These are phyloP conservation scores for Piloderma croceum DNA, from an alignment of 768 basidiomycete genomes.

Conservation along the genomic window DNA sequence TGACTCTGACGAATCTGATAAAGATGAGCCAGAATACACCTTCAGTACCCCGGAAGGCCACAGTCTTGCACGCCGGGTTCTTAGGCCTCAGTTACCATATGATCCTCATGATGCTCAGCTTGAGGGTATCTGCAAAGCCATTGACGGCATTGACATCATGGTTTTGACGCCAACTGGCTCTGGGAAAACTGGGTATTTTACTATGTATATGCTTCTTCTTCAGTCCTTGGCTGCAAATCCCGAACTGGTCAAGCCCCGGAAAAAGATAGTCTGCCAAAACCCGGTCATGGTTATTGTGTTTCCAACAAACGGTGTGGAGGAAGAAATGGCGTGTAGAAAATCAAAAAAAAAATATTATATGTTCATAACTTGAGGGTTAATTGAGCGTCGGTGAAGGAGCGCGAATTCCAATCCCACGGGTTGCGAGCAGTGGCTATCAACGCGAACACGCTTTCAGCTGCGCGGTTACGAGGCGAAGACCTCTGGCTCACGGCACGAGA, in stretches of 20 bases:
- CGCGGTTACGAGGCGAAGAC: conserved; percentile 1
- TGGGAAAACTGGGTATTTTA: conserved; percentile 19
- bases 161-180: conserved; percentile 15
- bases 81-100: not conserved
- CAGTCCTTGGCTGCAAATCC: conserved; percentile 12
- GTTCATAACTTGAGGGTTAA: not conserved
- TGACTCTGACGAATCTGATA: too few relatives aligned
- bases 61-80: not conserved
- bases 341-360: not conserved
- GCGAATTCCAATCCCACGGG: conserved; percentile 1
- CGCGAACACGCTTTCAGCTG: conserved; percentile 9
- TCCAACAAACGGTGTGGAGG: conserved; percentile 20
- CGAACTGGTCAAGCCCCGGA: conserved; percentile 6
- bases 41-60: not conserved
- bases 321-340: conserved; percentile 16
- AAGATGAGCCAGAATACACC: too few relatives aligned
- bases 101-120: conserved; percentile 18
- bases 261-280: conserved; percentile 10
- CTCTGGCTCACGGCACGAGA: conserved; percentile 8
- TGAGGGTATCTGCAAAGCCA: conserved; percentile 19
- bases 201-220: conserved; percentile 15
- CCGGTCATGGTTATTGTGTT: conserved; percentile 21
- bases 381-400: not conserved
- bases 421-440: conserved; percentile 8
- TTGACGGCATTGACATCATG: conserved; percentile 19